A percentile compares a stretch with the other conserved stretches of the same genome.
Evolutionary conservation across 352 stramenopile species (phyloP).

Genomic region (Pythium pyrilobum): DNA sequence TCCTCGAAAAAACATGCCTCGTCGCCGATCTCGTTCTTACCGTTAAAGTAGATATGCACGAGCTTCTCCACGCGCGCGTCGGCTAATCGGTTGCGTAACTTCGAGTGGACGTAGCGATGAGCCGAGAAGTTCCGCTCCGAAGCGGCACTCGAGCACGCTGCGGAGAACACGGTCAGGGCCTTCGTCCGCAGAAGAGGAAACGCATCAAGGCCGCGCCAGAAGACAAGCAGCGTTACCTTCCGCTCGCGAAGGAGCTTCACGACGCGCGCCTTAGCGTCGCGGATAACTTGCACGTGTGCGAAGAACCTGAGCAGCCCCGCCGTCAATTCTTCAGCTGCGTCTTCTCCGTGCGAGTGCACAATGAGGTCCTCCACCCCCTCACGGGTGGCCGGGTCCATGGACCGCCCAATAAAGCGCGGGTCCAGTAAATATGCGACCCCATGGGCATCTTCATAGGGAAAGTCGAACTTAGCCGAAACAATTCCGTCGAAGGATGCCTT

Average conservation of each 20-base stretch:
- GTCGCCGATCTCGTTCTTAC: background rate
- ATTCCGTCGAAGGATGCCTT: background rate
- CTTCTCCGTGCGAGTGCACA: background rate
- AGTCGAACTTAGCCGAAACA: background rate
- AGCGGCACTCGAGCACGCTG: background rate
- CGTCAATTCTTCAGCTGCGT: background rate
- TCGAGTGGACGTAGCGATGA: background rate
- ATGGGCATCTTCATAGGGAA: slow-evolving; percentile 7
- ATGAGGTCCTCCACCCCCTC: background rate
- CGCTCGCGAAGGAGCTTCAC: background rate
- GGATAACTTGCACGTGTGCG: background rate
- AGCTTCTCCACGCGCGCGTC: slow-evolving; percentile 2
- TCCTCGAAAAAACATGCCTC: background rate
- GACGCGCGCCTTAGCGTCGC: background rate
- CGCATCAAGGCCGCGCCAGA: background rate
- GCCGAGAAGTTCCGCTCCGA: slow-evolving; percentile 9
- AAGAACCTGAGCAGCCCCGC: background rate
- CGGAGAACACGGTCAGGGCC: background rate
- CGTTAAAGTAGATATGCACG: slow-evolving; percentile 5
- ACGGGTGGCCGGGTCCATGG: background rate
- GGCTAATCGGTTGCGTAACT: slow-evolving; percentile 1
- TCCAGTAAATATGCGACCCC: background rate
- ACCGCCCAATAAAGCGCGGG: background rate
- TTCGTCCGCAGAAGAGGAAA: background rate
- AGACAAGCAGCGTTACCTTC: background rate